Conservation (phyloP, 225 moss, liverwort and hornwort genomes). For the Anthoceros angustus region DNA sequence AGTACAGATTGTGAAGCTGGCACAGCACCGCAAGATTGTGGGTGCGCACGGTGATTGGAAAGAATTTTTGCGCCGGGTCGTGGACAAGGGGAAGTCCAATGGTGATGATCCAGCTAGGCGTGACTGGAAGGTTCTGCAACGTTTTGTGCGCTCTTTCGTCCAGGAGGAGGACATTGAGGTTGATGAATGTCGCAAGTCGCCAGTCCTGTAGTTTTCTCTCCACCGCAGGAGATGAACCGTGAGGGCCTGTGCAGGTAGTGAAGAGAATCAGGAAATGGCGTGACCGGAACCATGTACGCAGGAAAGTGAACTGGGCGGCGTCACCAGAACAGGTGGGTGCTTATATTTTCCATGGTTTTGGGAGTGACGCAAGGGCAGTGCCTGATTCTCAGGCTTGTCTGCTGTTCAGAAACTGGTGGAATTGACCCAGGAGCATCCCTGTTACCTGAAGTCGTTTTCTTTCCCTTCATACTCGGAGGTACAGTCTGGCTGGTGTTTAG, state of each 20-base stretch:
- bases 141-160: background rate
- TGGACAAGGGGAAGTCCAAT: background rate
- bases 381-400: background rate
- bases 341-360: background rate
- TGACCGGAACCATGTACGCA: background rate
- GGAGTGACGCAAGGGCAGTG: background rate
- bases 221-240: background rate
- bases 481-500: background rate
- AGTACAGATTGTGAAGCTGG: background rate
- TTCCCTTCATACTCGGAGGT: constrained; percentile 2
- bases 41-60: background rate
- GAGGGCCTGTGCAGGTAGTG: background rate
- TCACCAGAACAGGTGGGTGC: background rate
- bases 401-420: background rate
- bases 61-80: background rate
- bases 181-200: background rate
- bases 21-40: background rate
- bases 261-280: background rate
- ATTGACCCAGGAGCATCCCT: background rate
- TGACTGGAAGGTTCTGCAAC: background rate
- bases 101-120: background rate
- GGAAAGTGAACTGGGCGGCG: background rate
- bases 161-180: background rate
- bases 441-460: background rate
- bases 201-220: background rate